These are phyloP conservation scores for Mrakia frigida DNA, from an alignment of 768 basidiomycete genomes.

Conservation along the genomic window DNA sequence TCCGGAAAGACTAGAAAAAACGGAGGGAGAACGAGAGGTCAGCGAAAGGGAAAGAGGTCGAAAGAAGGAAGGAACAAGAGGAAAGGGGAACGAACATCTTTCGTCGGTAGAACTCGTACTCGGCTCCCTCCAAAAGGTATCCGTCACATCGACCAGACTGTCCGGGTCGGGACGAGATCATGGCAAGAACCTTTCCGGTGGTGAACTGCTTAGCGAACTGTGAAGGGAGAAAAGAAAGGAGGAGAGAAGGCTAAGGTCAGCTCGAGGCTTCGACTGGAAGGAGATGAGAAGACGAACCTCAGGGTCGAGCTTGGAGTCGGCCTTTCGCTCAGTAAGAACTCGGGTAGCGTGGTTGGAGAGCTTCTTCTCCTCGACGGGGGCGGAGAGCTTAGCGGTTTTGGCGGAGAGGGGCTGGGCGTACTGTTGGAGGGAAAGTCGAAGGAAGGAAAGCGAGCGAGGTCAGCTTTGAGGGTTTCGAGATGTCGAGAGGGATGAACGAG, in stretches of 20 bases:
- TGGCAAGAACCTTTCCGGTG: constrained; percentile 91
- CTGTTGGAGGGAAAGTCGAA: constrained; percentile 47
- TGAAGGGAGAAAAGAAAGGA: neutral
- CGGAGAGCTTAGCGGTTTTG: constrained; percentile 48
- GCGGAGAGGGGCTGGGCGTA: constrained; percentile 88
- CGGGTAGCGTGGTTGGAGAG: constrained; percentile 87
- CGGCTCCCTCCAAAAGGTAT: constrained; percentile 96
- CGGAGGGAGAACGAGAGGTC: constrained; percentile 28
- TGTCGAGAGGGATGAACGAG: neutral
- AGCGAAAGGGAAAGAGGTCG: constrained; percentile 29
- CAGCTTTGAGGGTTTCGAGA: neutral
- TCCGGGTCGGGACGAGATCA: constrained; percentile 89
- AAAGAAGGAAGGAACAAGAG: constrained; percentile 32
- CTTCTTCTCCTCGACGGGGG: constrained; percentile 58
- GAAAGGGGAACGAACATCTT: constrained; percentile 36
- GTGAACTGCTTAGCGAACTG: constrained; percentile 65
- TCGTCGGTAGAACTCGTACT: constrained; percentile 66
- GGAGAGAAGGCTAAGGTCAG: neutral
- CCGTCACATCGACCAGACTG: constrained; percentile 96
- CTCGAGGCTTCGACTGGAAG: neutral
- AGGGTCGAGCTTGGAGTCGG: constrained; percentile 87
- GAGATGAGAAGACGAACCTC: constrained; percentile 53
- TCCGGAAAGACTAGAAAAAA: constrained; percentile 88
- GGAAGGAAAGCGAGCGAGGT: neutral
- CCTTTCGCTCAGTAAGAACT: constrained; percentile 80